Percentiles rank a stretch among this genome's conserved stretches.
These are phyloP conservation scores for Podospora appendiculata DNA, from an alignment of 495 filamentous ascomycete species.

Conservation along the genomic window DNA sequence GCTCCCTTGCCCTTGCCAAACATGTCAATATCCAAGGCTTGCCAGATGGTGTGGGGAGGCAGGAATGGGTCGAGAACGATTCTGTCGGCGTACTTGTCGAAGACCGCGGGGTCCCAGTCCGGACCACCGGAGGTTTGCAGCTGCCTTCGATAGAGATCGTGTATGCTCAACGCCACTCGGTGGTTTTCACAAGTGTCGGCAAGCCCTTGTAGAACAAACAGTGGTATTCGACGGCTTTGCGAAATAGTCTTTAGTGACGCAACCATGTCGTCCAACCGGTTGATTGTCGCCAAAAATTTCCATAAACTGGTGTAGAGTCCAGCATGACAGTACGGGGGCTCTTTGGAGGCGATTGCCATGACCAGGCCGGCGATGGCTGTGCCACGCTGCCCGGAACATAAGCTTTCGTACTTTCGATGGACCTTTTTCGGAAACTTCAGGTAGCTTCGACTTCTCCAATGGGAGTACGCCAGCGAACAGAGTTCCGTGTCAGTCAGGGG, in stretches of 20 bases:
- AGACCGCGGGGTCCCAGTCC: slow-evolving; percentile 11
- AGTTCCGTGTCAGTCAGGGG: slow-evolving; percentile 10
- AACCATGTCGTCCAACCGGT: slow-evolving; percentile 6
- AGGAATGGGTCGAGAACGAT: slow-evolving; percentile 17
- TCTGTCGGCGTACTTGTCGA: slow-evolving; percentile 5
- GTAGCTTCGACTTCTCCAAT: slow-evolving; percentile 22
- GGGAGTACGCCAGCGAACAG: slow-evolving; percentile 16
- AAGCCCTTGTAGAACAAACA: slow-evolving; percentile 4
- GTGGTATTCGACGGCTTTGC: slow-evolving; percentile 1
- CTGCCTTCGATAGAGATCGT: slow-evolving; percentile 9
- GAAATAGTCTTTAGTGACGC: slow-evolving; percentile 6
- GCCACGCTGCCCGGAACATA: slow-evolving; percentile 4
- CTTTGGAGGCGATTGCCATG: slow-evolving; percentile 13
- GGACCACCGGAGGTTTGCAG: neutral
- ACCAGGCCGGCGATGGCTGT: slow-evolving; percentile 19
- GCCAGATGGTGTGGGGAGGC: slow-evolving; percentile 14
- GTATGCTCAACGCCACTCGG: slow-evolving; percentile 10
- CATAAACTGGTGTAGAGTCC: slow-evolving; percentile 10
- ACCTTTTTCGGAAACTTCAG: neutral
- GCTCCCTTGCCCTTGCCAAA: neutral
- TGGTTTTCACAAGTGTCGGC: slow-evolving; percentile 7
- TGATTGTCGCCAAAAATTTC: slow-evolving; percentile 10
- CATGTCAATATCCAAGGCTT: slow-evolving; percentile 13
- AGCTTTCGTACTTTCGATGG: neutral
- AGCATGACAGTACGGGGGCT: neutral